Evolutionary conservation across 139 green algal genomes (phyloP).

Genomic region (Haematococcus lacustris): DNA sequence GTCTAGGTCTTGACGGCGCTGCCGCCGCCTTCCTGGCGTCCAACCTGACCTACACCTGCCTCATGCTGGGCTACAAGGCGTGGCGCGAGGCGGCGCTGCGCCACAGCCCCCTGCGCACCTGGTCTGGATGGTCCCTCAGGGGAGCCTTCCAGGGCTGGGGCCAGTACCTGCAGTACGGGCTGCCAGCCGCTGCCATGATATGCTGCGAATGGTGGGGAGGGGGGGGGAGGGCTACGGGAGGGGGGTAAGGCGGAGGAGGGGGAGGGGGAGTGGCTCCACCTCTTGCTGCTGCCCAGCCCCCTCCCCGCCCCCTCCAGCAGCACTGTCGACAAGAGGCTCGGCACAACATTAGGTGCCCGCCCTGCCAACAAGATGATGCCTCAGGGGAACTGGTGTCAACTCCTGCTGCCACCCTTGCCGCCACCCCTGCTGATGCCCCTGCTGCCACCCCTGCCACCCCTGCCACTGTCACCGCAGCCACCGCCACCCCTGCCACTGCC

Average conservation of each 20-base stretch:
- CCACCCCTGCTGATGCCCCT: too few relatives aligned
- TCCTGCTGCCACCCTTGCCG: too few relatives aligned
- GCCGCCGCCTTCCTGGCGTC: slow-evolving; percentile 41
- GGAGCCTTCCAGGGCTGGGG: slow-evolving; percentile 28
- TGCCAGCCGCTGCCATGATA: slow-evolving; percentile 39
- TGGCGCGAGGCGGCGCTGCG: slow-evolving; percentile 11
- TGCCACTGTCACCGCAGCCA: too few relatives aligned
- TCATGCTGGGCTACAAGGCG: slow-evolving; percentile 8
- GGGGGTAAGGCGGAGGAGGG: not conserved
- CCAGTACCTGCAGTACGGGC: slow-evolving; percentile 32
- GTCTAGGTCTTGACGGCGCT: slow-evolving; percentile 54
- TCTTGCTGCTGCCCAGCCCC: too few relatives aligned
- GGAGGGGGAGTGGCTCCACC: too few relatives aligned
- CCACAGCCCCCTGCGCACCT: slow-evolving; percentile 3
- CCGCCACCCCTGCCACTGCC: too few relatives aligned
- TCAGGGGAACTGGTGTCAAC: too few relatives aligned
- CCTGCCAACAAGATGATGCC: too few relatives aligned
- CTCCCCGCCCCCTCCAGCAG: too few relatives aligned
- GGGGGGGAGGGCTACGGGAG: not conserved
- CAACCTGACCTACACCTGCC: slow-evolving; percentile 12
- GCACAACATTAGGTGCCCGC: too few relatives aligned
- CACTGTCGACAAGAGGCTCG: too few relatives aligned
- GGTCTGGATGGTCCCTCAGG: slow-evolving; percentile 12
- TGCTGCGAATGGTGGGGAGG: slow-evolving; percentile 10
- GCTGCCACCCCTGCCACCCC: too few relatives aligned